Evolutionary conservation across 768 basidiomycete genomes (phyloP).

Genomic region (Brasilioporus rufonigricans): DNA sequence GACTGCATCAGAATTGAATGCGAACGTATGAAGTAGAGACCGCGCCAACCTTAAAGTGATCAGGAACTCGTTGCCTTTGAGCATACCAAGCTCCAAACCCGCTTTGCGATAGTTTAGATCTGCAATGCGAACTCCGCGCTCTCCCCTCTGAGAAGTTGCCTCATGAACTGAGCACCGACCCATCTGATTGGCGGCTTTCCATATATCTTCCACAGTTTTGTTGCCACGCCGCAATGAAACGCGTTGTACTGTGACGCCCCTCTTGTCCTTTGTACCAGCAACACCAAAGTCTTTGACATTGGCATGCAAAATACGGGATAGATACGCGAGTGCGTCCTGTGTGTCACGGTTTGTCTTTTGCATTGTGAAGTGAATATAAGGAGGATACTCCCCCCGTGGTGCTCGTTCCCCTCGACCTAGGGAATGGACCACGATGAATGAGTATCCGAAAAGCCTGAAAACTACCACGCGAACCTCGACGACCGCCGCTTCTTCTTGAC

Average conservation of each 20-base stretch:
- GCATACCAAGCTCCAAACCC: slow-evolving; percentile 87
- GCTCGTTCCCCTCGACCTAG: slow-evolving; percentile 39
- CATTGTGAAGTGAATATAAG: slow-evolving; percentile 93
- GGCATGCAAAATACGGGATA: slow-evolving; percentile 76
- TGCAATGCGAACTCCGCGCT: slow-evolving; percentile 84
- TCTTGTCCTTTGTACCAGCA: slow-evolving; percentile 97
- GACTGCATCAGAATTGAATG: not conserved
- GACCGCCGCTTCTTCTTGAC: slow-evolving; percentile 51
- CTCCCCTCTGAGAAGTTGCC: slow-evolving; percentile 70
- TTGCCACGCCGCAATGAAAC: slow-evolving; percentile 77
- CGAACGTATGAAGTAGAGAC: slow-evolving; percentile 16
- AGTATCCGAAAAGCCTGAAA: not conserved
- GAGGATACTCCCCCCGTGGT: slow-evolving; percentile 67
- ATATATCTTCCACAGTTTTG: slow-evolving; percentile 80
- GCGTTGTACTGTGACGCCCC: slow-evolving; percentile 92
- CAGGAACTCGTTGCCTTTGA: slow-evolving; percentile 94
- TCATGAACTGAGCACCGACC: slow-evolving; percentile 56
- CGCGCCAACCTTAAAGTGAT: slow-evolving; percentile 79
- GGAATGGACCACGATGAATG: not conserved
- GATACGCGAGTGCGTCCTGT: slow-evolving; percentile 83
- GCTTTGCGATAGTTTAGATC: slow-evolving; percentile 85
- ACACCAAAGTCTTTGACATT: slow-evolving; percentile 80
- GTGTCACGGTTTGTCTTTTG: slow-evolving; percentile 98
- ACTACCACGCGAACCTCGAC: slow-evolving; percentile 40
- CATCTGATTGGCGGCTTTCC: slow-evolving; percentile 76